Base-by-base conservation (phyloP, 2,329 filamentous ascomycete genomes). In the Trichoderma sp. region DNA sequence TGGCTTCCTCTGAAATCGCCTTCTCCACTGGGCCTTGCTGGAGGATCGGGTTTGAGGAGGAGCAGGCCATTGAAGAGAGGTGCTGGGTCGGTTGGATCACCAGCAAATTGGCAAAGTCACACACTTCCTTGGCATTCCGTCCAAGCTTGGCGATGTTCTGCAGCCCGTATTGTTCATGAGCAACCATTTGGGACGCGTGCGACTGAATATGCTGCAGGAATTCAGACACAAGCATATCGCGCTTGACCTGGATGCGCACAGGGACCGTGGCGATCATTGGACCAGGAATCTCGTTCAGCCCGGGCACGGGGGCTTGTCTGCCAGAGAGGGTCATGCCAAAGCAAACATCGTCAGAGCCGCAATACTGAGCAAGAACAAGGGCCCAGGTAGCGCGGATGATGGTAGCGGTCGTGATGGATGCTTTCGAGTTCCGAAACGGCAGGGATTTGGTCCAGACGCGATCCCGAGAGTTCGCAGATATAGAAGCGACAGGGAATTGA, bases 141-240 rank as follows among this genome's bases (percentile, higher is more conserved):
- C 56, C 39, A 26, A 66, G 24, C 30, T 65, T 67, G 1, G 60
- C 45, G 82, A 54, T 68, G 54, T 74, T 70, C 6, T 72, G 69
- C 1, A 76, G 63, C 17, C 72, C 72, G 28, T 72, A 66, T 12
- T 75, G 68, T 52, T 72, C 74, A 60, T 66, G 69, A 2, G 66
- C 56, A 7, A 69, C 66, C 70, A 71, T 71, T 51, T 73, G 69
- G 17, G 67, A 58, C 5, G 69, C 63, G 52, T 67, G 67, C 9
- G 66, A 64, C 66, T 75, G 73, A 7, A 73, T 51, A n/a, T 54
- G 51, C n/a, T 59, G 59, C 2, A 71, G 66, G 15, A 66, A 58
- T 10, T 58, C 34, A 5, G 54, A 55, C 3, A 65, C 24, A 1
- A 14, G 21, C 26, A 43, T 44, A 2, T 67, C 21, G 1, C 45